A percentile compares a stretch with the other conserved stretches of the same genome.
Evolutionary conservation across 208 protist genomes (phyloP).

Genomic region (Wallacemonas sp.): DNA sequence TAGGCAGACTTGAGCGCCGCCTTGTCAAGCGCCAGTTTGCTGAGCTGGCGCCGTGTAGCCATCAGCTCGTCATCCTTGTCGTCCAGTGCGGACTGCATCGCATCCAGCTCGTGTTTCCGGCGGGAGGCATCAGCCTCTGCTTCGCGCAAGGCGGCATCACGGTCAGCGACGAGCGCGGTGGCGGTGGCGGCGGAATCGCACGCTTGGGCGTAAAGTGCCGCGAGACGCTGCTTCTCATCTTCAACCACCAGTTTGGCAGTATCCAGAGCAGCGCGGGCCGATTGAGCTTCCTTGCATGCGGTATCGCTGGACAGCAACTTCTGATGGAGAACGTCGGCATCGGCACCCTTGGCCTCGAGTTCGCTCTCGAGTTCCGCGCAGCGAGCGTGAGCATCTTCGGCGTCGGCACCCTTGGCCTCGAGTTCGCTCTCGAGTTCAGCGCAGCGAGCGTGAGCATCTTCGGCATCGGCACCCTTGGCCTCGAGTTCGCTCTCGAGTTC

Average conservation of each 20-base stretch:
- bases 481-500: not conserved
- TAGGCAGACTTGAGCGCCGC: constrained; percentile 30
- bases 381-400: too few species aligned
- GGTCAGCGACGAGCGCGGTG: not conserved
- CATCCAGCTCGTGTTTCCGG: not conserved
- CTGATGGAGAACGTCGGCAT: too few species aligned
- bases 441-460: not conserved
- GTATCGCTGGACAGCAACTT: too few species aligned
- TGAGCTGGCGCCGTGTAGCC: not conserved
- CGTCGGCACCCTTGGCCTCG: too few species aligned
- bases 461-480: too few species aligned
- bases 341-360: not conserved
- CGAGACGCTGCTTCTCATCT: not conserved
- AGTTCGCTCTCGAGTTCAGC: not conserved
- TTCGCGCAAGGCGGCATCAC: not conserved
- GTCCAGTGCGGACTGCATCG: constrained; percentile 6
- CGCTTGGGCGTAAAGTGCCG: not conserved
- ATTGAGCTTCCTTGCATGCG: too few species aligned
- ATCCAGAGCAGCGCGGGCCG: too few species aligned
- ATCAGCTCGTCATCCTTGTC: not conserved
- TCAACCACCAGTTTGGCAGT: not conserved
- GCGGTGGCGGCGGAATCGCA: not conserved
- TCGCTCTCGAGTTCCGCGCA: not conserved
- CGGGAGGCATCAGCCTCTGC: not conserved
- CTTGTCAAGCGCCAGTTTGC: constrained; percentile 30